Conservation (phyloP, 2,329 filamentous ascomycete species). For the Claviceps arundinis region DNA sequence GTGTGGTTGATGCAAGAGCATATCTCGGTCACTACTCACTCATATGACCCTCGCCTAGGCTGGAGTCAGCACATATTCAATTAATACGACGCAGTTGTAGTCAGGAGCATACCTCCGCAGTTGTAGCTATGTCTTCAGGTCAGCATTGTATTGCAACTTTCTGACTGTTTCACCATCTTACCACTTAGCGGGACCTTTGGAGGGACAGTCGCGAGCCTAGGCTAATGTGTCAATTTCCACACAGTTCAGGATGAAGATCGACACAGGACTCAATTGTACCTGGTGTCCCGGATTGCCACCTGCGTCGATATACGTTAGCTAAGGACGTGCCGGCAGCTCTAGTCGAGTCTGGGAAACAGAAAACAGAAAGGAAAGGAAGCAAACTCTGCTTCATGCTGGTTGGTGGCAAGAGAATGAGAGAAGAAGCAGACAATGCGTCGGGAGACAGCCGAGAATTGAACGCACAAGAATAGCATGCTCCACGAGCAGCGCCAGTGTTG, state of each 20-base stretch:
- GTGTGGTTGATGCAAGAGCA: background rate
- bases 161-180: conserved; percentile 27
- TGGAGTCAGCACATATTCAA: conserved; percentile 12
- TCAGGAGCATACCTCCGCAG: conserved; percentile 52
- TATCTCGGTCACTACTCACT: conserved; percentile 43
- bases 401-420: background rate
- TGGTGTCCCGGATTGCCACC: conserved; percentile 63
- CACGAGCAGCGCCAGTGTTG: conserved; percentile 15
- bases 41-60: conserved; percentile 55
- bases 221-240: conserved; percentile 10
- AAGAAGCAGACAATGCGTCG: background rate
- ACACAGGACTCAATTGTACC: conserved; percentile 37
- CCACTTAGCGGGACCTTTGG: conserved; percentile 72
- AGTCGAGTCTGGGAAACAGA: background rate
- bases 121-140: conserved; percentile 51
- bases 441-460: conserved; percentile 7
- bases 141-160: conserved; percentile 6
- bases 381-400: background rate
- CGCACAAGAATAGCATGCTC: conserved; percentile 41
- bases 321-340: background rate
- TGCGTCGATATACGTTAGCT: conserved; percentile 18
- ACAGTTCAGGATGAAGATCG: background rate
- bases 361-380: background rate
- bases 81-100: background rate
- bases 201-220: conserved; percentile 75